Base-by-base conservation (phyloP, 208 protist species). In the Trypanosoma cruzi region DNA sequence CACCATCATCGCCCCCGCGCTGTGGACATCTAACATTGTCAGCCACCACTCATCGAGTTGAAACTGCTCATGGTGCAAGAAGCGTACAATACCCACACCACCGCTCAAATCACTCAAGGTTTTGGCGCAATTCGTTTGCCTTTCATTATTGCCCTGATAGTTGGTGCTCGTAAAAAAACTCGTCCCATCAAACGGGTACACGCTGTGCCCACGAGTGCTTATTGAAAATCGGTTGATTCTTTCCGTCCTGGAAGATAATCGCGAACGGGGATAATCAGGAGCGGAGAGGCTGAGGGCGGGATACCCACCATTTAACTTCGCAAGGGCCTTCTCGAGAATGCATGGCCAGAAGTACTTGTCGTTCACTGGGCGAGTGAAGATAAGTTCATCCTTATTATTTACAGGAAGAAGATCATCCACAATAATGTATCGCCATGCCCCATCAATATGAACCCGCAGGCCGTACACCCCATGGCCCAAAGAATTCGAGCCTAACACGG, bases 371-470 rank as follows among this genome's bases (percentile, higher is more conserved):
- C 82, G 71, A 14, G 80, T 78, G 78, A 97, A 97, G 56, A 94
- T 73, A 48, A 85, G 71, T 13, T 74, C 60, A 28, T 89, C 88
- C 32, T 82, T 67, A 26, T 50, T 61, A 67, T 95, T 80, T 10
- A 95, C 84, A 0, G 92, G 92, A 32, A 97, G 68, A 60, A 89
- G 94, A 64, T 95, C 92, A 74, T 97, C 92, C 0, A 95, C 81
- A 29, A 97, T 48, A 7, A 97, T 82, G 70, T 80, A 95, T 44
- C 89, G 80, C 92, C 92, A 97, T 26, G n/a, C 72, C 8, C 92
- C 88, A 67, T 97, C 92, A 31, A 94, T 74, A 62, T 88, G 82
- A 0, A 95, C 37, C 10, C 85, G 74, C 48, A 93, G 73, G 18
- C 64, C 70, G 68, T 93, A 97, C 14, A 95, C 66, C 20, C 75